Conservation (phyloP, 306 rosid genomes). For the Cicer pinnatifidum region DNA sequence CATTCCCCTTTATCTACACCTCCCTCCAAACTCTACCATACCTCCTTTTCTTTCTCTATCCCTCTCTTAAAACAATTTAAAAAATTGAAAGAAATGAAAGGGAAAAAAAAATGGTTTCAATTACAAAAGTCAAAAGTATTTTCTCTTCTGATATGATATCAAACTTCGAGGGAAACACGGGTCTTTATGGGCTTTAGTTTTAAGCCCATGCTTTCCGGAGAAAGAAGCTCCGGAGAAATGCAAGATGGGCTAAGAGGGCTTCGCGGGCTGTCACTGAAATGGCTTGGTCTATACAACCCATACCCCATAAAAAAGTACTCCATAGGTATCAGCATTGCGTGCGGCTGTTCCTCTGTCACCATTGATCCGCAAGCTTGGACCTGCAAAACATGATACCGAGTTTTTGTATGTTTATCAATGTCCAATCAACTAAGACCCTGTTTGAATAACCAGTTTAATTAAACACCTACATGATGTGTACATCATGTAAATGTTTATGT, state of each 20-base stretch:
- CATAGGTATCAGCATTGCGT: conserved; percentile 98
- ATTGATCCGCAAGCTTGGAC: conserved; percentile 99
- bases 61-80: conserved; percentile 44
- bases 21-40: conserved; percentile 39
- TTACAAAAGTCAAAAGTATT: conserved; percentile 41
- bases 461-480: too few species aligned
- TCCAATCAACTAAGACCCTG: neutral
- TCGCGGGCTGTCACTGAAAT: conserved; percentile 83
- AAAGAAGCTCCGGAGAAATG: conserved; percentile 95
- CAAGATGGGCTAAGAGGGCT: conserved; percentile 95
- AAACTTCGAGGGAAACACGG: conserved; percentile 62
- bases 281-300: conserved; percentile 78
- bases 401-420: conserved; percentile 20
- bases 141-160: conserved; percentile 22
- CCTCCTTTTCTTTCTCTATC: conserved; percentile 37
- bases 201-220: conserved; percentile 99
- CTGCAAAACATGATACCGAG: conserved; percentile 50
- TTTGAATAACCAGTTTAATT: too few species aligned
- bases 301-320: conserved; percentile 96
- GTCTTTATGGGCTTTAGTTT: conserved; percentile 96
- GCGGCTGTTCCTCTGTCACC: conserved; percentile 99
- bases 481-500: too few species aligned
- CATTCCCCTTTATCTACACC: conserved; percentile 58
- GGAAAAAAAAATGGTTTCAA: conserved; percentile 38
- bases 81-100: conserved; percentile 33